phyloP scores from a whole-genome alignment of 2,329 filamentous ascomycete genomes.

The Fusarium coffeatum region DNA sequence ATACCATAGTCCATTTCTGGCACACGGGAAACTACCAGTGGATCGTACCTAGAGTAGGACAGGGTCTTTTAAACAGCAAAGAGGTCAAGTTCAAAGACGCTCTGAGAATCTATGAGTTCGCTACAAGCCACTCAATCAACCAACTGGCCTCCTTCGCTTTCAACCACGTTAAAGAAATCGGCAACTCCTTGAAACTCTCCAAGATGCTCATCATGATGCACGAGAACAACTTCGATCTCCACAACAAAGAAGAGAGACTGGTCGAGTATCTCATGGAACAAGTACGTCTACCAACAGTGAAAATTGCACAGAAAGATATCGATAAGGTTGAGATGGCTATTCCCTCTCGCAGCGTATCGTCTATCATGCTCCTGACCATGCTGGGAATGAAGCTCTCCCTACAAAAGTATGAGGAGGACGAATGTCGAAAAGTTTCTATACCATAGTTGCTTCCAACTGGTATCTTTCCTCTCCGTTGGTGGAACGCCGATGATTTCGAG shows the following conservation, averaged over 20 bases:
- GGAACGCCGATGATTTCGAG: neutral
- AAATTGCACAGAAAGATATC: neutral
- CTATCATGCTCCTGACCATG: neutral
- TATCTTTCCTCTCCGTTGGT: neutral
- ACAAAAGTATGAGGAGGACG: neutral
- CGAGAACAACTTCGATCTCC: neutral
- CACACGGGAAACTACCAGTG: neutral
- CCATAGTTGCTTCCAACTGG: neutral
- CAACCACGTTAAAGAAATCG: neutral
- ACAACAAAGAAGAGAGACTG: neutral
- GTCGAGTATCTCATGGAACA: neutral
- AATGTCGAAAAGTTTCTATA: neutral
- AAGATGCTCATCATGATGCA: neutral
- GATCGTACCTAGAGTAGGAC: neutral
- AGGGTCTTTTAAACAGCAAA: too few relatives aligned
- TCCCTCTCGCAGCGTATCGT: neutral
- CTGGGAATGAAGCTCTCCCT: neutral
- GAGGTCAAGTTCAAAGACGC: neutral
- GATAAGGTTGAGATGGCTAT: neutral
- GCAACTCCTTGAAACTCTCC: neutral
- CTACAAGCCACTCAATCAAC: neutral
- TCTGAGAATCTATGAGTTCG: neutral
- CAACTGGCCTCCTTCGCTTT: neutral
- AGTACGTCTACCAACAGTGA: neutral
- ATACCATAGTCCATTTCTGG: neutral